Base-by-base conservation (phyloP, 768 basidiomycete species). In the Panellus pusillus region DNA sequence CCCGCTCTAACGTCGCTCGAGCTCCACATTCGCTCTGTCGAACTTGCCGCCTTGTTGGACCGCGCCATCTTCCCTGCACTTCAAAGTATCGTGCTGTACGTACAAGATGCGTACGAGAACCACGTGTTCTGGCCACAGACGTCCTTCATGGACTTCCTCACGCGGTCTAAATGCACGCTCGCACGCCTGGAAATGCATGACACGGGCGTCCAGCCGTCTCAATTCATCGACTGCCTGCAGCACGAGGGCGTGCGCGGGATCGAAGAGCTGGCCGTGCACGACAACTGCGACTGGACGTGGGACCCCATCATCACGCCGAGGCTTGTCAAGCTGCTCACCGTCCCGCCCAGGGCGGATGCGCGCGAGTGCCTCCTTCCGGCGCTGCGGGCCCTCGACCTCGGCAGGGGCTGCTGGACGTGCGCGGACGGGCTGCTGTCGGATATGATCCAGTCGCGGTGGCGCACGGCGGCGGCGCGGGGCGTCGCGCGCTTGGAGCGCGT, bases 361-460 rank as follows among this genome's bases (percentile, higher is more conserved):
- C 18, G 31, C 20, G 40, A 43, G 35, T 60, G 56, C 43, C 46
- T 67, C 19, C 66, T 72, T 36, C 68, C 69, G 14, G 49, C 58
- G 52, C 63, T 73, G n/a, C 55, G 63, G 54, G 48, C 52, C 13
- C 58, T 73, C 40, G 62, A 64, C 27, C 63, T 73, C 28, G 65
- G 63, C 15, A 71, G 66, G 40, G 66, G 68, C 45, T 52, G 71
- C 35, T 62, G 64, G 57, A 63, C 66, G 37, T 61, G 55, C 28
- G 55, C 64, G 3, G 66, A 71, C 55, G 70, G 69, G 4, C 60
- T 61, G 17, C 57, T 74, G 14, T 65, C 70, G 13, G 65, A 66
- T 19, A 72, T 74, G 70, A 69, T 71, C 28, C 68, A 72, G 45
- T 69, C 70, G 37, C 67, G 72, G 7, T 71, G 68, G 70, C 64